Evolutionary conservation across 2,329 filamentous ascomycete genomes (phyloP), one percentile per base, ranked within the genome.

Genomic region (Scorias spongiosa): DNA sequence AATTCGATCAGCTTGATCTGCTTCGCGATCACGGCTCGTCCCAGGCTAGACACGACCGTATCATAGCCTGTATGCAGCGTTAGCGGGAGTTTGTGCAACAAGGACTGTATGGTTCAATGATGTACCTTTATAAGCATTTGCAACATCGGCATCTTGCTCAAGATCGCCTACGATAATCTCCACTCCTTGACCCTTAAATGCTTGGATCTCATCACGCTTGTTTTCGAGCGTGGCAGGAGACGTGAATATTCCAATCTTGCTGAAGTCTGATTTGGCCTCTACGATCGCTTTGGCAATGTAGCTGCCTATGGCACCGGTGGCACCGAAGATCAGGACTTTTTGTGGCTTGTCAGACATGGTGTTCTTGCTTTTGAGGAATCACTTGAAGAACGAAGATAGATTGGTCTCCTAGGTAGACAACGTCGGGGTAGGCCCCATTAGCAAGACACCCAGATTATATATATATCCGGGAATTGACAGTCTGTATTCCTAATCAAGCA

Each of bases 31-130:
- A 71, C 75, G n/a, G 67, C 69, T 42, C 80, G 69, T 2, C 81
- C 81, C 1, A 84, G 67, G 2, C 75, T 74, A 15, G 74, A 80
- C 41, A 84, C 63, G 37, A 84, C 67, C 0, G 79, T 83, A 57
- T 84, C 77, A 51, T 79, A 71, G 41, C 63, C 69, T 12, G 49
- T 50, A 15, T 7, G 20, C 7, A 26, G 20, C 4, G 20, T 26
- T 26, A 26, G 20, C 7, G 20, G 20, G 20, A 26, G 20, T 26
- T 26, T 26, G 7, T 26, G 34, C 42, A 17, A 26, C 36, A 10
- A 10, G 9, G 40, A 39, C n/a, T 42, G 17, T 17, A 11, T 12
- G 15, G 15, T n/a, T 28, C 14, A 69, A 68, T 67, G 49, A 68
- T 53, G 5, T 12, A 36, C 32, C 15, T 5, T 12, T 5, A 50